Base-by-base conservation (phyloP, 805 yeast genomes). In the Candida xiaguanensis region DNA sequence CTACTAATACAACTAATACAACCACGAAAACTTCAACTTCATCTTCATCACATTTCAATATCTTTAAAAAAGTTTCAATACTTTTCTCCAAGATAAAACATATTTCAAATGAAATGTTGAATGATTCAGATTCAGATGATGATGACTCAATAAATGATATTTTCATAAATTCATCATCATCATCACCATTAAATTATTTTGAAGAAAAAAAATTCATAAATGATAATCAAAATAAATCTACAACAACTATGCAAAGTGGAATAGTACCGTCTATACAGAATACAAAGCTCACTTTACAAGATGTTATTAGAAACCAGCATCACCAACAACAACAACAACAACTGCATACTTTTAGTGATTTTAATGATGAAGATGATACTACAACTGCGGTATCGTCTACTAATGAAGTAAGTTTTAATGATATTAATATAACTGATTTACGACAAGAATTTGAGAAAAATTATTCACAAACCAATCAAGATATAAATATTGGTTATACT, bases 21-120 rank as follows among this genome's bases (percentile, higher is more conserved):
- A 15, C 18, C 5, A 32, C 14, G 27, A 23, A 22, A 23, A 32
- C 14, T n/a, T 4, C 36, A 25, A 20, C 41, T 22, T n/a, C 42
- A 36, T 24, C 34, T 25, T 18, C 36, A 11, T 41, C 49, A 25
- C 43, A 60, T 8, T 53, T 58, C 24, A 47, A 55, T 8, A 43
- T 70, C 18, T 54, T 75, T 31, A 58, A 63, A 40, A 67, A 61
- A 38, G 50, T 76, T 7, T 59, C 72, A 1, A 40, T 36, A 45
- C 68, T 51, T 43, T 57, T 44, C 41, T 53, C 44, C 40, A 56
- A 53, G 45, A 31, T 78, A 18, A 65, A 64, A 40, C 51, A 65
- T 6, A 44, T 77, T 1, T 69, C 80, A 2, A 80, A 77, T 46
- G 76, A 70, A 15, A 67, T 67, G 2, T 63, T 75, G 29, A 62